Evolutionary conservation across 768 basidiomycete species (phyloP).

Genomic region (Russula compacta): DNA sequence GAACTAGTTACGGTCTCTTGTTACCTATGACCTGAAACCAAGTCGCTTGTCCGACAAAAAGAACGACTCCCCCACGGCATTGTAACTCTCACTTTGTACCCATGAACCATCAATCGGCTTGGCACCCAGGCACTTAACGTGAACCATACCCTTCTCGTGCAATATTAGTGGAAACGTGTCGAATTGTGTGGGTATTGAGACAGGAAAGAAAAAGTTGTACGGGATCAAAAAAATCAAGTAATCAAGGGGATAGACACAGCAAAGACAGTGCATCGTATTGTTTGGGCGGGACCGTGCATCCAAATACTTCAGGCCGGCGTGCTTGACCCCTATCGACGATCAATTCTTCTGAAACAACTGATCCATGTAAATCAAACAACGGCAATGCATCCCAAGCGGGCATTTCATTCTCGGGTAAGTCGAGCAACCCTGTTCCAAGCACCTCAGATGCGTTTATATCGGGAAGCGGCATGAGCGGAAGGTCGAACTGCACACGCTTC

Average conservation of each 20-base stretch:
- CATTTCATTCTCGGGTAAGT: slow-evolving; percentile 47
- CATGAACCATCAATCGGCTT: neutral
- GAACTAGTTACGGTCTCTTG: neutral
- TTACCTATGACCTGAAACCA: neutral
- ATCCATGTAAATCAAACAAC: slow-evolving; percentile 46
- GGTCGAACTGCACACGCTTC: slow-evolving; percentile 54
- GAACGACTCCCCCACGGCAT: neutral
- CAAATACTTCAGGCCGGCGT: slow-evolving; percentile 23
- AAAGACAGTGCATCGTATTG: slow-evolving; percentile 21
- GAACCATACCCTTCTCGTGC: neutral
- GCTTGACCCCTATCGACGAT: slow-evolving; percentile 29
- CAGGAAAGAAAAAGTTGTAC: neutral
- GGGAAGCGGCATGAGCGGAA: slow-evolving; percentile 58
- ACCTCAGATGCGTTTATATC: slow-evolving; percentile 21
- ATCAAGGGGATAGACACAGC: slow-evolving; percentile 18
- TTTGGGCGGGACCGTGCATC: slow-evolving; percentile 15
- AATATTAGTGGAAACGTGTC: neutral
- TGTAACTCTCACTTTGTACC: neutral
- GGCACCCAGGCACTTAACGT: neutral
- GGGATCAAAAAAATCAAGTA: neutral
- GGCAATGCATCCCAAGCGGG: slow-evolving; percentile 51
- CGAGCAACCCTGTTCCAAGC: slow-evolving; percentile 36
- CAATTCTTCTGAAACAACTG: slow-evolving; percentile 29
- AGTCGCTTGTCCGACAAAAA: neutral
- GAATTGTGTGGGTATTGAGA: neutral